Base-by-base conservation (phyloP, 2,329 filamentous ascomycete genomes). In the Aspergillus ustus region DNA sequence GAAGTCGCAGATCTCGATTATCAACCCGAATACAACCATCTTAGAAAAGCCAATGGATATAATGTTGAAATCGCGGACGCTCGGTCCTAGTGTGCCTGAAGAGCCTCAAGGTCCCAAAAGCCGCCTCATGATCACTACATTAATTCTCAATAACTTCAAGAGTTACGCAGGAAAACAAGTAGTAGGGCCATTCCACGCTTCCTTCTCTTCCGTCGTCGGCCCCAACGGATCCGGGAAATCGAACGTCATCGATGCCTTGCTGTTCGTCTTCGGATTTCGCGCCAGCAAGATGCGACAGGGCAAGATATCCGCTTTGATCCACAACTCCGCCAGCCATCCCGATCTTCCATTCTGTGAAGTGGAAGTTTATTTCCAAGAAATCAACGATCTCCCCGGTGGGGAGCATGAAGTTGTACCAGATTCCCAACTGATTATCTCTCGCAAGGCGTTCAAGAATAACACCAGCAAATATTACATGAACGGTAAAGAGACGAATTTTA, bases 211-310 rank as follows among this genome's bases (percentile, higher is more conserved):
- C 0, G 95, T 99, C 2, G 95, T 99, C 9, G 96, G 95, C 0
- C 95, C 96, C 53, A 99, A 99, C 75, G 95, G 95, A 63, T 99
- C 95, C 9, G 95, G 95, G 62, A 99, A 99, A 77, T 98, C 95
- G 22, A 99, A 99, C 71, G 96, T 99, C 65, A 99, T 99, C 73
- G 95, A 99, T 78, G 97, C 95, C 2, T 82, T 99, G 29, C 86
- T 99, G 0, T 99, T 99, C 72, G 95, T 99, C n/a, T 99, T 99
- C 74, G 95, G 96, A 57, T 99, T 99, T 81, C 89, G 95, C 63
- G 95, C 95, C 46, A 98, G 94, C 83, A 99, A 99, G 80, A 99
- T 99, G 95, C 87, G 95, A 72, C 95, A 99, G 77, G 95, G 95
- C 72, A 99, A 99, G 80, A 93, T 99, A 52, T 99, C 95, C 1